These are phyloP conservation scores for Quercus robur DNA, from an alignment of 306 rosid species.

Conservation along the genomic window DNA sequence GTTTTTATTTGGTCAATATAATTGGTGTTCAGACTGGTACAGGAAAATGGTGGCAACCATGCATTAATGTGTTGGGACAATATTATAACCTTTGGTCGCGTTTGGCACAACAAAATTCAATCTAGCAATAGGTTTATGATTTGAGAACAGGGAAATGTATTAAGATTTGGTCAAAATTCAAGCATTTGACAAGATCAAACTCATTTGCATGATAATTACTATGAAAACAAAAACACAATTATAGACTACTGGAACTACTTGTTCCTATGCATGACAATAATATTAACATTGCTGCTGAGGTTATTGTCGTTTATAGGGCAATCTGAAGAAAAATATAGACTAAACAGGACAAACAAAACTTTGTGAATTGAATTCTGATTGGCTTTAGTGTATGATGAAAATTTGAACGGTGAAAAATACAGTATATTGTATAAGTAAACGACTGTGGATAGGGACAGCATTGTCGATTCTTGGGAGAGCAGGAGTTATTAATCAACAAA, in stretches of 20 bases:
- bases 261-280: slow-evolving; percentile 53
- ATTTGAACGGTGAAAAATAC: slow-evolving; percentile 15
- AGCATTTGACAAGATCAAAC: slow-evolving; percentile 35
- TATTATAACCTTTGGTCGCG: slow-evolving; percentile 29
- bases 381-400: not conserved
- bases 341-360: slow-evolving; percentile 15
- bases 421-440: slow-evolving; percentile 5
- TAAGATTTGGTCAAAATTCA: slow-evolving; percentile 49
- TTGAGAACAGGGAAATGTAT: slow-evolving; percentile 18
- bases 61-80: slow-evolving; percentile 34
- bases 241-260: slow-evolving; percentile 40
- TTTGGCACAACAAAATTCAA: slow-evolving; percentile 26
- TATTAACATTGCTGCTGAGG: slow-evolving; percentile 36
- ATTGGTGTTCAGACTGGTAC: slow-evolving; percentile 17
- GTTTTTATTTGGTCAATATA: slow-evolving; percentile 27
- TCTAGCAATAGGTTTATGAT: slow-evolving; percentile 22
- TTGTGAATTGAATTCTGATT: not conserved
- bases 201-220: slow-evolving; percentile 49
- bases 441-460: slow-evolving; percentile 41
- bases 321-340: slow-evolving; percentile 32
- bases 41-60: slow-evolving; percentile 16
- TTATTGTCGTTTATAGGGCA: slow-evolving; percentile 27
- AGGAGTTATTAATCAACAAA: slow-evolving; percentile 28
- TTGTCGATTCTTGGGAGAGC: slow-evolving; percentile 45
- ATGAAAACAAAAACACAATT: slow-evolving; percentile 64